A percentile compares a stretch with the other conserved stretches of the same genome.
Conservation (phyloP, 2,329 filamentous ascomycete genomes). For the Aureobasidium pullulans region DNA sequence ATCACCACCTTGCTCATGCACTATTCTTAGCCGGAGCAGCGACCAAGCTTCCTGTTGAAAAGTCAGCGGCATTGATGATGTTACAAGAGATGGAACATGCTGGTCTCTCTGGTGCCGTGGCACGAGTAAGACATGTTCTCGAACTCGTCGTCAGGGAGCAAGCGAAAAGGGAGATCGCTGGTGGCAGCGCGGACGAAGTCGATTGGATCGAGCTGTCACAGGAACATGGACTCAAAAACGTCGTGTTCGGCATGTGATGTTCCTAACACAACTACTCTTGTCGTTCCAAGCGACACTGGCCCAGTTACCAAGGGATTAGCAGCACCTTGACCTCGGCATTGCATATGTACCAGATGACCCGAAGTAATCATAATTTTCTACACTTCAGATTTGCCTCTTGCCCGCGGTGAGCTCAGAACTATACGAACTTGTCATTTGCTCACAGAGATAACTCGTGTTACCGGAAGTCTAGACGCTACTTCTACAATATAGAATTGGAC, state of each 20-base stretch:
- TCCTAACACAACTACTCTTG: too few relatives aligned
- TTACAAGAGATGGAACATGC: conserved; percentile 41
- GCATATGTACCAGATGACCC: too few relatives aligned
- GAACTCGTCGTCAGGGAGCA: conserved; percentile 43
- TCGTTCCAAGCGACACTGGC: too few relatives aligned
- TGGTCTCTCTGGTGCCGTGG: conserved; percentile 42
- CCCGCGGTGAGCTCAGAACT: too few relatives aligned
- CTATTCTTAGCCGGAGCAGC: conserved; percentile 49
- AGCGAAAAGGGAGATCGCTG: conserved; percentile 31
- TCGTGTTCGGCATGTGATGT: conserved; percentile 44
- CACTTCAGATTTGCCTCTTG: too few relatives aligned
- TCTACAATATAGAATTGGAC: too few relatives aligned
- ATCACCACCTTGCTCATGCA: conserved; percentile 45
- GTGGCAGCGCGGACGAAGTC: conserved; percentile 37
- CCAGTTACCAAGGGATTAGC: too few relatives aligned
- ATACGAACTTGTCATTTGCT: too few relatives aligned
- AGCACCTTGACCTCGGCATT: too few relatives aligned
- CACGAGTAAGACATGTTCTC: conserved; percentile 39
- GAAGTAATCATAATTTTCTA: too few relatives aligned
- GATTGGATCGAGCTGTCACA: conserved; percentile 45
- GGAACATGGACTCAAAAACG: conserved; percentile 39
- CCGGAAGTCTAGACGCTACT: too few relatives aligned
- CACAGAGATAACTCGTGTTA: too few relatives aligned
- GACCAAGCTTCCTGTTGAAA: conserved; percentile 32
- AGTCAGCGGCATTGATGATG: conserved; percentile 42